Base-by-base conservation (phyloP, 1,284 basidiomycete species). In the Cryptococcus hybrid region DNA sequence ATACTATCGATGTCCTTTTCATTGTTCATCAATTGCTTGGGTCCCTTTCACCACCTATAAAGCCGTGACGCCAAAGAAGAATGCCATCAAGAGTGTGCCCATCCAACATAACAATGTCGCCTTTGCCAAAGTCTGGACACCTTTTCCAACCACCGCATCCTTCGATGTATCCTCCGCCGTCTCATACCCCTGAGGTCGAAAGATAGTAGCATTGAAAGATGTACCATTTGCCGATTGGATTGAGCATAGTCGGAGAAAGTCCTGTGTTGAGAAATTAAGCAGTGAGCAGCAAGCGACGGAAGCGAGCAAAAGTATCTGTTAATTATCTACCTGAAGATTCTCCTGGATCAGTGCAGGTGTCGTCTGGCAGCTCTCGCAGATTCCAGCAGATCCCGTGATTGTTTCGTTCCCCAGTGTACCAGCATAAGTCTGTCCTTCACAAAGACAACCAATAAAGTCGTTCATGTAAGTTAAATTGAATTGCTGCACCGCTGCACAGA, bases 371-470 rank as follows among this genome's bases (percentile, higher is more conserved):
- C 63, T 61, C 56, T 67, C 47, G 59, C 74, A 76, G 7, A 68
- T 57, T 24, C 67, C 60, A 1, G 59, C 63, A 3, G 63, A 57
- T n/a, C 54, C 18, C 15, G 30, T 40, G 40, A 69, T 62, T 8
- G 66, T 62, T 2, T 57, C 57, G 49, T 66, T 66, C 7, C 68
- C 70, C 7, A 64, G 50, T 2, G 43, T 15, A 36, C 53, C 57
- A 13, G 51, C 55, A n/a, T 47, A 47, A 45, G 63, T 60, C 8
- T 47, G 46, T 13, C 71, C 72, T 1, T 13, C 30, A 50, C 74
- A 76, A 3, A 73, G 57, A 44, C 74, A 76, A 5, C 40, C 55
- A 7, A 74, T 52, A 55, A 73, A 74, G 11, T 61, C 51, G 53
- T 74, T 72, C 40, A 67, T 64, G 50, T 64, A 67, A 34, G 61